Evolutionary conservation across 768 basidiomycete species (phyloP).

Genomic region (Coprinopsis marcescibilis): DNA sequence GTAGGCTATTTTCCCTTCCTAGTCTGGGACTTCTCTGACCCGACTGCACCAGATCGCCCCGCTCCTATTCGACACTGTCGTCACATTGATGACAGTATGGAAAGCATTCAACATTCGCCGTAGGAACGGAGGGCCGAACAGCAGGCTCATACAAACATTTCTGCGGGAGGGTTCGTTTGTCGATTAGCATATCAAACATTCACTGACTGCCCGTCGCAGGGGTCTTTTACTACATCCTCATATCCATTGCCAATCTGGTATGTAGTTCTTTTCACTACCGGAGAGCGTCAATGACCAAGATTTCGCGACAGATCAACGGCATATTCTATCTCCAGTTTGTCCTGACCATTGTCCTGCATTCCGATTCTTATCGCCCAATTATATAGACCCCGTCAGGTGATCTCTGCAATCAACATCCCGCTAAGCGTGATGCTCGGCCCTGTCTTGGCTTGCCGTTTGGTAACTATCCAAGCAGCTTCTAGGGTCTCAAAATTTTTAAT

Average conservation of each 20-base stretch:
- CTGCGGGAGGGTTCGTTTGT: constrained; percentile 60
- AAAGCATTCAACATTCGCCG: constrained; percentile 75
- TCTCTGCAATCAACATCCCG: constrained; percentile 80
- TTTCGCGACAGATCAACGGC: constrained; percentile 56
- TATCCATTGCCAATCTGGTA: constrained; percentile 79
- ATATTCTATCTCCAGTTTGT: constrained; percentile 81
- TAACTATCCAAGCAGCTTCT: constrained; percentile 23
- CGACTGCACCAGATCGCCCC: constrained; percentile 57
- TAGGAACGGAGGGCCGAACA: constrained; percentile 69
- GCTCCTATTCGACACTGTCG: constrained; percentile 73
- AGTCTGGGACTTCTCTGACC: background rate
- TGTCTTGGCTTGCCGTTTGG: constrained; percentile 72
- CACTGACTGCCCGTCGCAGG: constrained; percentile 39
- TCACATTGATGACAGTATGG: constrained; percentile 75
- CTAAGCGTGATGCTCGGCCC: constrained; percentile 82
- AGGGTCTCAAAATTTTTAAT: constrained; percentile 1
- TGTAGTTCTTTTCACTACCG: constrained; percentile 9
- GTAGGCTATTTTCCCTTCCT: constrained; percentile 30
- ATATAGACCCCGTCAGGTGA: constrained; percentile 68
- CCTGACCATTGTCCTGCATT: background rate
- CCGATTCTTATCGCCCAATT: constrained; percentile 12
- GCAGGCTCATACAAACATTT: constrained; percentile 78
- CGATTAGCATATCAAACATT: no score
- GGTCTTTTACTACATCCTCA: constrained; percentile 80
- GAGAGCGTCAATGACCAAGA: constrained; percentile 4